Base-by-base conservation (phyloP, 2,329 filamentous ascomycete species). In the Penicillium italicum region DNA sequence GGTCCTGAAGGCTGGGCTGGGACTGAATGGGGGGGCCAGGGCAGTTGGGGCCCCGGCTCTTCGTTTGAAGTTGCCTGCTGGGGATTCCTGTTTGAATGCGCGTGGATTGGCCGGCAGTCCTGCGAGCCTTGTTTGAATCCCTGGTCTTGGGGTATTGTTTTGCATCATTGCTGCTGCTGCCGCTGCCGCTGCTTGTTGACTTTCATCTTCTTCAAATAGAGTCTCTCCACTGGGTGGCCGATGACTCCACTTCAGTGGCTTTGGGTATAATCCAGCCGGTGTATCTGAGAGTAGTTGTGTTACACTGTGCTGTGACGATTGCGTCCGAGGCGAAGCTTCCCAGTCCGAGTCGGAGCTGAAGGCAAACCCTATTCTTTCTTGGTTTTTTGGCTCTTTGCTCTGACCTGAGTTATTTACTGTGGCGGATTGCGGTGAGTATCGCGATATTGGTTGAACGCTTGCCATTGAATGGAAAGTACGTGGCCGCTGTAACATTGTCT, bases 201-300 rank as follows among this genome's bases (percentile, higher is more conserved):
- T 34, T 42, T 64, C 62, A 41, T 75, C 73, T 37, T 76, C 74
- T 62, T 76, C 74, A 53, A 75, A 73, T 10, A 72, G 55, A 1
- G 73, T 75, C 26, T 62, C 69, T 20, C 64, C 64, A 56, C 74
- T 76, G 18, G 43, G 49, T 10, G 66, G 69, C 18, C 69, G 64
- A 37, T 66, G 66, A 37, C 62, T 68, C 57, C 68, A 64, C 42
- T 66, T 66, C n/a, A 77, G 61, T 20, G 72, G 75, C 26, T 72
- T 68, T 26, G 76, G 75, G 55, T 70, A 73, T 18, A 76, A 56
- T 18, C 64, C 65, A 56, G 59, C 54, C n/a, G 69, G 67, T 28
- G 67, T 66, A 41, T 72, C 68, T 3, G 74, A 73, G 7, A 75
- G 61, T 14, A 76, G 62, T 41, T 70, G 69, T 20, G 74, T 72